These are phyloP conservation scores for Saccharomycopsis guyanensis DNA, from an alignment of 805 yeast species.

Conservation along the genomic window DNA sequence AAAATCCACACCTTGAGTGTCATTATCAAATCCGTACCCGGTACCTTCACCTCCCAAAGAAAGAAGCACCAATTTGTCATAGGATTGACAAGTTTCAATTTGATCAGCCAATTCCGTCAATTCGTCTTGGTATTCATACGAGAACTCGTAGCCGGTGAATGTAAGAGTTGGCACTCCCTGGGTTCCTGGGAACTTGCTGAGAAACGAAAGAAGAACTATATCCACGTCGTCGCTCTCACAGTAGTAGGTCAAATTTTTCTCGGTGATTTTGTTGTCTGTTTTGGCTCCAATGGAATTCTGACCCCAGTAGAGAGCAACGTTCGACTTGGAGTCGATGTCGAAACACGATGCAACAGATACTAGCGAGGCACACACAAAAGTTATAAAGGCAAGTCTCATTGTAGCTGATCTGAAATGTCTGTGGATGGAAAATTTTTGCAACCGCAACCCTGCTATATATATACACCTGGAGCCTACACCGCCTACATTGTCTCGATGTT, in stretches of 20 bases:
- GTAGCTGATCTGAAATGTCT: neutral
- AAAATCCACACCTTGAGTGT: slow-evolving; percentile 29
- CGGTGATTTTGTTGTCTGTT: slow-evolving; percentile 28
- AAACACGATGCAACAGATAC: slow-evolving; percentile 17
- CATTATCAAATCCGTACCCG: slow-evolving; percentile 28
- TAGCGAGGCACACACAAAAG: neutral
- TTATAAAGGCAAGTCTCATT: neutral
- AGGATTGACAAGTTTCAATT: slow-evolving; percentile 64
- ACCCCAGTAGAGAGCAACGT: slow-evolving; percentile 73
- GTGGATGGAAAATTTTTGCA: neutral
- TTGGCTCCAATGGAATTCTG: slow-evolving; percentile 63
- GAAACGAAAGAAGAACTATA: slow-evolving; percentile 63
- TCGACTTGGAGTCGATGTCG: slow-evolving; percentile 31
- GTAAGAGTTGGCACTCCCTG: slow-evolving; percentile 29
- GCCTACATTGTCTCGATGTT: too few species aligned
- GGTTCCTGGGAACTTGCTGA: slow-evolving; percentile 50
- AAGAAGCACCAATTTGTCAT: slow-evolving; percentile 71
- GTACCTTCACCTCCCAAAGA: slow-evolving; percentile 48
- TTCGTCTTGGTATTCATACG: slow-evolving; percentile 41
- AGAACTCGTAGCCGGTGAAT: slow-evolving; percentile 34
- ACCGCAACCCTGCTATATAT: too few species aligned
- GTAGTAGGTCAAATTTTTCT: slow-evolving; percentile 39
- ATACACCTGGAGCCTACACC: too few species aligned
- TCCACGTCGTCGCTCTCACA: slow-evolving; percentile 67
- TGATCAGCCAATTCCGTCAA: slow-evolving; percentile 53